Conservation (phyloP, 148 eudicot species). For the Beta vulgaris region DNA sequence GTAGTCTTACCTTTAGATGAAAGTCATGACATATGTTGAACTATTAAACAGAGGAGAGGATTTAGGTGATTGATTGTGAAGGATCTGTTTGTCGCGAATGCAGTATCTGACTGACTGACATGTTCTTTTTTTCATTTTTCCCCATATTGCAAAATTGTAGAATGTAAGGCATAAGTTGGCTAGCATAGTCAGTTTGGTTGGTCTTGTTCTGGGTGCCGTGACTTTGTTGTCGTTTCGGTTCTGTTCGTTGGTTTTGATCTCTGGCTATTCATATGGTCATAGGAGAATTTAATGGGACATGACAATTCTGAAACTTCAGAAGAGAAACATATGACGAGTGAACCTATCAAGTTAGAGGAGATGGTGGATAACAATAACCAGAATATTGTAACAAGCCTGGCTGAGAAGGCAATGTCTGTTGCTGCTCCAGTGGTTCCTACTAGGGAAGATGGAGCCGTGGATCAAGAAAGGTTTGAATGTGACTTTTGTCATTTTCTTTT, state of each 20-base stretch:
- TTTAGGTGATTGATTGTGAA: neutral
- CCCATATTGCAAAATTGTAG: too few relatives aligned
- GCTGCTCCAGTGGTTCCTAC: conserved; percentile 94
- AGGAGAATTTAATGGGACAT: conserved; percentile 41
- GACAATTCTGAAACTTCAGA: conserved; percentile 32
- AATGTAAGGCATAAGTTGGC: neutral
- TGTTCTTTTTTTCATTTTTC: neutral
- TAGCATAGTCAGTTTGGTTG: neutral
- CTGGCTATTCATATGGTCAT: conserved; percentile 14
- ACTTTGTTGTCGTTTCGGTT: neutral
- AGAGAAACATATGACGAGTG: conserved; percentile 28
- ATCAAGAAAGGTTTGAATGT: conserved; percentile 71
- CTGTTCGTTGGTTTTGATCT: neutral
- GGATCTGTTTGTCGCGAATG: neutral
- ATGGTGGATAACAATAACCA: conserved; percentile 38
- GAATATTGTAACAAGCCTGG: conserved; percentile 67
- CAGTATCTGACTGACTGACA: neutral
- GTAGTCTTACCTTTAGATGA: neutral
- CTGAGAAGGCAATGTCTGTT: conserved; percentile 96
- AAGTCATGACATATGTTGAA: neutral
- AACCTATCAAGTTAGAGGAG: conserved; percentile 38
- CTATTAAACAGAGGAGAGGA: neutral
- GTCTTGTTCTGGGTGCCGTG: neutral
- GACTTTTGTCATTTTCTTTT: neutral
- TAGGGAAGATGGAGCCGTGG: conserved; percentile 81